Evolutionary conservation across 1,139 yeast species (phyloP).

Genomic region (Sugiyamaella novakii): DNA sequence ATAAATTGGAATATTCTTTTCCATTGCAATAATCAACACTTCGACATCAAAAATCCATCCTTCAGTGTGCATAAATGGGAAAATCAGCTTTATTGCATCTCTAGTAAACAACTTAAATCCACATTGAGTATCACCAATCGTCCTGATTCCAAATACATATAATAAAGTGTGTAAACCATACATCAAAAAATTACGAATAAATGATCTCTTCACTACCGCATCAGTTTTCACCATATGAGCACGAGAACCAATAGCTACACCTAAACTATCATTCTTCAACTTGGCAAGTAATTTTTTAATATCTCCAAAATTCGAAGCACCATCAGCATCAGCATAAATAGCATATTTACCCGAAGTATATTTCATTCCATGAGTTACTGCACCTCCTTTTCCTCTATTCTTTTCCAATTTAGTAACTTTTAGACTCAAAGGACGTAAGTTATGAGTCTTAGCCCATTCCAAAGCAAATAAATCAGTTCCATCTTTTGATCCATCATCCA

Average conservation of each 20-base stretch:
- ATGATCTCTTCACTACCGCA: slow-evolving; percentile 91
- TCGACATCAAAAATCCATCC: slow-evolving; percentile 99
- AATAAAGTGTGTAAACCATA: slow-evolving; percentile 87
- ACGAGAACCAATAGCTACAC: slow-evolving; percentile 85
- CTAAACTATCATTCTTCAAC: slow-evolving; percentile 44
- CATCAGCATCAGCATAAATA: slow-evolving; percentile 96
- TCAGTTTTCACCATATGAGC: slow-evolving; percentile 97
- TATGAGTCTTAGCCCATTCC: slow-evolving; percentile 52
- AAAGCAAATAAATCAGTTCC: slow-evolving; percentile 76
- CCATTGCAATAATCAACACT: slow-evolving; percentile 73
- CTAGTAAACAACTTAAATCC: slow-evolving; percentile 91
- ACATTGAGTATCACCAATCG: slow-evolving; percentile 91
- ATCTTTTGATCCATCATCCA: slow-evolving; percentile 91
- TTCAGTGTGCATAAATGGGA: slow-evolving; percentile 94
- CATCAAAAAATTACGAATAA: slow-evolving; percentile 88
- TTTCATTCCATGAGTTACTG: slow-evolving; percentile 90
- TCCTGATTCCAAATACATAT: slow-evolving; percentile 82
- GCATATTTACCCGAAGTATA: slow-evolving; percentile 71
- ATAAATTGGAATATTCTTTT: slow-evolving; percentile 63
- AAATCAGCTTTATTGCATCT: slow-evolving; percentile 62
- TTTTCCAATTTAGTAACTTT: slow-evolving; percentile 66
- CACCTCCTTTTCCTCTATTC: slow-evolving; percentile 97
- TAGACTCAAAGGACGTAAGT: slow-evolving; percentile 58
- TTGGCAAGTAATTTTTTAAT: slow-evolving; percentile 54
- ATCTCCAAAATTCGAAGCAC: slow-evolving; percentile 85